Evolutionary conservation across 441 rosid species (phyloP), one percentile per base, ranked within the genome.

Genomic region (Gossypium trilobum): DNA sequence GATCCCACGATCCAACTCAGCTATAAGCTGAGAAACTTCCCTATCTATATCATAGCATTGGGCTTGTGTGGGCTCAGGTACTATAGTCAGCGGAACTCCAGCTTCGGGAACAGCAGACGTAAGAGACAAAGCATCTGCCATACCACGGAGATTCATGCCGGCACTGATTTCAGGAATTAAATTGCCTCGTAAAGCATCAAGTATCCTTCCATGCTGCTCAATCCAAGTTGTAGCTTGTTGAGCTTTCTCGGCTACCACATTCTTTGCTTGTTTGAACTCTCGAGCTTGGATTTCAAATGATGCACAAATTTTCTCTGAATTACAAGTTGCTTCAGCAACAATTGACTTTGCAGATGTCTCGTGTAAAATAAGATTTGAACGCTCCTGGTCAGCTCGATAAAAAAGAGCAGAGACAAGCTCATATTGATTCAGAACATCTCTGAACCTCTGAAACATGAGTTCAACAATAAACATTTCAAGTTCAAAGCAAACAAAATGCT

Each of bases 21-120:
- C 80, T 67, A 91, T 79, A 65, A 91, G 82, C 79, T 85, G 88
- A 71, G 91, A 86, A 68, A 91, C 90, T 78, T 95, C 99, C 83
- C 87, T 81, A 79, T 95, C 99, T 84, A 92, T 86, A 65, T 92
- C 93, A 71, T 82, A 83, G 85, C 98, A 95, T 62, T 91, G 98
- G 74, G 81, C 93, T 85, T 85, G 98, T 44, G 98, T 95, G 67
- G 99, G 99, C 86, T 95, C 99, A 68, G 99, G 98, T 82, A 95
- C 98, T 48, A 95, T 83, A 76, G 98, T 87, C 81, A 92, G 84
- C 70, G 96, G 99, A 77, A 95, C 89, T 63, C 97, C 96, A 54
- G 97, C 93, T 71, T 80, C 90, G 62, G 86, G 78, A 79, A 92
- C 98, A 75, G 99, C 99, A 31, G 97, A 89, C 73, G 85, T 87